These are phyloP conservation scores for Baeospora myosura DNA, from an alignment of 1,284 basidiomycete species.

Conservation along the genomic window DNA sequence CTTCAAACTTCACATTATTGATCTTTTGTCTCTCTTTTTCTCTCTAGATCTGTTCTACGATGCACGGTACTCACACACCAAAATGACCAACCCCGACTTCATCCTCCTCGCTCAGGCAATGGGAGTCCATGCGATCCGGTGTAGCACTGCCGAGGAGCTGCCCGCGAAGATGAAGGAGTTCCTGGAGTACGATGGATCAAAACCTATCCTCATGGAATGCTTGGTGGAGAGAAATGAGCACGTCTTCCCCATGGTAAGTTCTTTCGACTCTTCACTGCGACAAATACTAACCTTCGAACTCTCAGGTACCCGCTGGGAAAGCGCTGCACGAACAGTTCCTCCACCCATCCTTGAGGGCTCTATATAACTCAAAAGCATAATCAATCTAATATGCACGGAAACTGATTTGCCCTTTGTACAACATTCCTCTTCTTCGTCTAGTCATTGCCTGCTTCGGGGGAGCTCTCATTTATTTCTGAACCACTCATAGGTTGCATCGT, in stretches of 20 bases:
- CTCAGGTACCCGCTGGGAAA: conserved; percentile 74
- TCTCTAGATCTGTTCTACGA: conserved; percentile 88
- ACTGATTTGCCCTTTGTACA: too few relatives aligned
- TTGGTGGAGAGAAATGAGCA: conserved; percentile 84
- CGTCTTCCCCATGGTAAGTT: conserved; percentile 85
- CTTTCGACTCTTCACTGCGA: neutral
- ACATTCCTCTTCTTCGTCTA: too few relatives aligned
- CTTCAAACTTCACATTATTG: conserved; percentile 3
- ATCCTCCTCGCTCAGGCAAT: conserved; percentile 83
- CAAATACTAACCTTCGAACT: neutral
- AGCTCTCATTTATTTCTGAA: too few relatives aligned
- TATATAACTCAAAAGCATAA: too few relatives aligned
- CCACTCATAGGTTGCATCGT: too few relatives aligned
- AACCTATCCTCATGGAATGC: conserved; percentile 90
- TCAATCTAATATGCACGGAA: too few relatives aligned
- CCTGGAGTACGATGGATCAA: conserved; percentile 84
- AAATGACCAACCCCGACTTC: conserved; percentile 94
- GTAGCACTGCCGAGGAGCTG: conserved; percentile 66
- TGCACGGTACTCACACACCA: conserved; percentile 87
- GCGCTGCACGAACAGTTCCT: conserved; percentile 79
- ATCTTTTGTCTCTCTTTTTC: conserved; percentile 5
- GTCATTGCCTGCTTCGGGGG: too few relatives aligned
- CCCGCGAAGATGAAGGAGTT: conserved; percentile 98
- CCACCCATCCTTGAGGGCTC: conserved; percentile 39
- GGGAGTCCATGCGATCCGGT: conserved; percentile 87